A percentile compares a stretch with the other conserved stretches of the same genome.
Conservation (phyloP, 306 rosid species). For the Malus fusca region DNA sequence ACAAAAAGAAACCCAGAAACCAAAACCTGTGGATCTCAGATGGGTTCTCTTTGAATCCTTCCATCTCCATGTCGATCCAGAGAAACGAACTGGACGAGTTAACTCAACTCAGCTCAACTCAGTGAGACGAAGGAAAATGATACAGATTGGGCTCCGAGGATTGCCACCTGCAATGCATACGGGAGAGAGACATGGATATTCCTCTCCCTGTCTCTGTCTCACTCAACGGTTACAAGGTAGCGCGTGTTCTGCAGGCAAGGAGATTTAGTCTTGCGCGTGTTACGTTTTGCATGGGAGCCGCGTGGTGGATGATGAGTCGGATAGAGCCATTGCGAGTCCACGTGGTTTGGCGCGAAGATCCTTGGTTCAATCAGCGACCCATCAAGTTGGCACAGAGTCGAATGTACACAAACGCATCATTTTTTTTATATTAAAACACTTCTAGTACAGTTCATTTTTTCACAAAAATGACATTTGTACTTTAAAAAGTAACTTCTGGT, state of each 20-base stretch:
- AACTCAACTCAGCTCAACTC: background rate
- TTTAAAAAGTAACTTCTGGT: no score
- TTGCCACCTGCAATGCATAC: background rate
- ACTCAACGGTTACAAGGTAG: background rate
- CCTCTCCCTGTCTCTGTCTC: background rate
- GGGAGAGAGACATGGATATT: background rate
- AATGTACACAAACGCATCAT: no score
- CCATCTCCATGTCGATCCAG: constrained; percentile 32
- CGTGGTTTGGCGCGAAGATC: constrained; percentile 8
- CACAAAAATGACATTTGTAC: no score
- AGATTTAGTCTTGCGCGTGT: background rate
- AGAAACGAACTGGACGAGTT: background rate
- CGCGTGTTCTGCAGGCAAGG: constrained; percentile 15
- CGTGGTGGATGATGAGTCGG: background rate
- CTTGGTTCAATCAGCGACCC: background rate
- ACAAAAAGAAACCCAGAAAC: constrained; percentile 6
- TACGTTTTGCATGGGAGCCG: background rate
- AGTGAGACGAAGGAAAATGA: background rate
- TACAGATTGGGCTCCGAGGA: background rate
- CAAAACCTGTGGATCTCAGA: constrained; percentile 42
- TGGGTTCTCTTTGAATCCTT: constrained; percentile 16
- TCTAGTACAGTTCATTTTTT: fast-evolving
- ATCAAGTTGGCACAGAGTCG: no score
- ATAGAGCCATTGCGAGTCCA: background rate
- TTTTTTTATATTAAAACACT: no score